Conservation (phyloP, 2,329 filamentous ascomycete genomes). For the Neonectria coccinea region DNA sequence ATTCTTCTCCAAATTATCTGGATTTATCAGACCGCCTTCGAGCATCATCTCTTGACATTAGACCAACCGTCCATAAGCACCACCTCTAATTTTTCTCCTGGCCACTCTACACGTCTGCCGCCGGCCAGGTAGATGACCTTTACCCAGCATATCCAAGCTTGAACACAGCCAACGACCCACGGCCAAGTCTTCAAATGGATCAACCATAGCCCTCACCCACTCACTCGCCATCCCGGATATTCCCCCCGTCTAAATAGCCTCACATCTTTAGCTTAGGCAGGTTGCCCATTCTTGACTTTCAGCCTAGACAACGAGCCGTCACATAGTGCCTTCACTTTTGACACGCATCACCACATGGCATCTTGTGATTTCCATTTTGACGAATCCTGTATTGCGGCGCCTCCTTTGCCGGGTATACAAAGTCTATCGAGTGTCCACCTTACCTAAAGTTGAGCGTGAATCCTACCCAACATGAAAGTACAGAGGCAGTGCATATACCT, state of each 20-base stretch:
- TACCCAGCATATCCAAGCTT: neutral
- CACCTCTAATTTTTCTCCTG: neutral
- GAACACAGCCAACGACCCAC: neutral
- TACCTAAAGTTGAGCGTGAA: slow-evolving; percentile 21
- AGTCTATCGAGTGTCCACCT: slow-evolving; percentile 34
- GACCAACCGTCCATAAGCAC: neutral
- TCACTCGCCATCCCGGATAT: neutral
- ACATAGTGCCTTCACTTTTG: neutral
- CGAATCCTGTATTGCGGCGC: slow-evolving; percentile 22
- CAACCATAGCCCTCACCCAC: neutral
- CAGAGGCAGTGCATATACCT: slow-evolving; percentile 26
- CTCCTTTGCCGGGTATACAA: slow-evolving; percentile 37
- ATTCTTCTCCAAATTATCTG: neutral
- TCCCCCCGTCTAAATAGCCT: neutral
- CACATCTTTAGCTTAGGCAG: neutral
- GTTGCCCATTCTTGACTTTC: neutral
- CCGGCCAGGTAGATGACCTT: neutral
- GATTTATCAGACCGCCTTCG: neutral
- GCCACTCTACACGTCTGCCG: neutral
- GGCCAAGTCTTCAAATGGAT: neutral
- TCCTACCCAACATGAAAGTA: slow-evolving; percentile 29
- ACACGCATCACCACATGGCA: neutral
- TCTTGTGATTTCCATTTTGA: neutral
- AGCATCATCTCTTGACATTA: neutral
- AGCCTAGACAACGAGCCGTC: neutral